Percentiles rank a stretch among this genome's conserved stretches.
Evolutionary conservation across 2,329 filamentous ascomycete genomes (phyloP).

Genomic region (Dothidotthia symphoricarpi): DNA sequence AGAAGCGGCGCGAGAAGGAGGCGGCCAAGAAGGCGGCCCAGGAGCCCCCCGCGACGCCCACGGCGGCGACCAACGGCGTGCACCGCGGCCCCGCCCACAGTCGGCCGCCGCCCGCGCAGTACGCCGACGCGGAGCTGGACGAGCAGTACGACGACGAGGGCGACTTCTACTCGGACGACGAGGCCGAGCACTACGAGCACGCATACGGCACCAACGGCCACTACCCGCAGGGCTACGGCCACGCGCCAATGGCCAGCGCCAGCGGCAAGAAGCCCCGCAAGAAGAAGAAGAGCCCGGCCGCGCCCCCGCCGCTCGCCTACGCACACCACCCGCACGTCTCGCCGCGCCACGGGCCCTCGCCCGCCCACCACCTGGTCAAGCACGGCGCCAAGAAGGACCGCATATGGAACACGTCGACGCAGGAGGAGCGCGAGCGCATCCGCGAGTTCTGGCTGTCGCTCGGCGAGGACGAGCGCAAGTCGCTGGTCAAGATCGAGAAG

Average conservation of each 20-base stretch:
- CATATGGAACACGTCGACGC: constrained; percentile 95
- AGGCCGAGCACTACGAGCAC: constrained; percentile 32
- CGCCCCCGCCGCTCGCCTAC: constrained; percentile 30
- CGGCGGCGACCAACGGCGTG: constrained; percentile 32
- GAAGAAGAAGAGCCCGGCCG: constrained; percentile 58
- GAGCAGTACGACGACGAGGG: constrained; percentile 38
- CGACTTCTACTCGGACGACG: constrained; percentile 45
- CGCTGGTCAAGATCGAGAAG: constrained; percentile 96
- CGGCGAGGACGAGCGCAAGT: constrained; percentile 91
- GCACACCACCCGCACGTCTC: constrained; percentile 21
- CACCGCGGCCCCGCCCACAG: constrained; percentile 13
- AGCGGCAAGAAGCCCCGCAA: constrained; percentile 61
- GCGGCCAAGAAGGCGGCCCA: constrained; percentile 60
- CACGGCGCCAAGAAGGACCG: constrained; percentile 64
- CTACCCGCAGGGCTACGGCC: constrained; percentile 29
- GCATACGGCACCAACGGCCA: constrained; percentile 35
- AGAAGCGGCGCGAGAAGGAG: constrained; percentile 84
- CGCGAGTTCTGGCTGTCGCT: constrained; percentile 97
- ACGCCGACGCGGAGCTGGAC: constrained; percentile 47
- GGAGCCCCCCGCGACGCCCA: constrained; percentile 24
- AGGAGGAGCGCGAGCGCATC: constrained; percentile 93
- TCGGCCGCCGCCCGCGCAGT: constrained; percentile 27
- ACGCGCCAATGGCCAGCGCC: constrained; percentile 17
- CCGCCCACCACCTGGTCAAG: constrained; percentile 46
- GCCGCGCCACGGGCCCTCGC: constrained; percentile 42